Base-by-base conservation (phyloP, 805 yeast species). In the Starmerella stigmatis region DNA sequence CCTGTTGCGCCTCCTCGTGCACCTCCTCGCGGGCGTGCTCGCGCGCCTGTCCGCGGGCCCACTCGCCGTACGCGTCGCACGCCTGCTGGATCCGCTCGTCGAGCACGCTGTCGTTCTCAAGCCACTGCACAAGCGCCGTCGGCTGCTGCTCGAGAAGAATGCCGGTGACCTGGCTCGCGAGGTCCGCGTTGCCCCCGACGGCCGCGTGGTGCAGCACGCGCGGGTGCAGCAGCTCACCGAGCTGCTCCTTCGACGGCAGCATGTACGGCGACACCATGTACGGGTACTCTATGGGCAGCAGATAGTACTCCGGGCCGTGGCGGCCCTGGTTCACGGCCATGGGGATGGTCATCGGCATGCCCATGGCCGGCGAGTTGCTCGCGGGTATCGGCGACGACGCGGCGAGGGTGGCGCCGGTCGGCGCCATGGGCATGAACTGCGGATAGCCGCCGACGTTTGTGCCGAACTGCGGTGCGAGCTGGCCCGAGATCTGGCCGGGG, bases 161-260 rank as follows among this genome's bases (percentile, higher is more conserved):
- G 69, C 96, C 96, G 52, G 96, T 88, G 61, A 88, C 79, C 69
- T 81, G 83, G 71, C 94, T 94, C 55, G 94, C 94, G 58, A 92
- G 81, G n/a, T 50, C 57, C 65, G 80, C 88, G 52, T 82, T 78
- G 57, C 81, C 86, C 56, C 76, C 75, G 53, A 86, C 81, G 67
- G 80, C 78, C 54, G 81, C 79, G 48, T 86, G 80, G 57, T 82
- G 75, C 52, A 79, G 76, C 56, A 86, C 85, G 72, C 76, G 80
- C 60, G 88, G 83, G 72, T 86, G 86, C 61, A 88, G 73, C 64
- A 83, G 92, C 72, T 88, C 95, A 70, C 96, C 96, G 64, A 88
- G 54, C 26, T 34, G 25, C 15, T 41, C 41, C 26, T 38, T 38
- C 7, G 41, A 19, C 2, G 40, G 40, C 5, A 25, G n/a, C 6